These are phyloP conservation scores for Cryptococcus sp. DNA, from an alignment of 1,284 basidiomycete species.

Conservation along the genomic window DNA sequence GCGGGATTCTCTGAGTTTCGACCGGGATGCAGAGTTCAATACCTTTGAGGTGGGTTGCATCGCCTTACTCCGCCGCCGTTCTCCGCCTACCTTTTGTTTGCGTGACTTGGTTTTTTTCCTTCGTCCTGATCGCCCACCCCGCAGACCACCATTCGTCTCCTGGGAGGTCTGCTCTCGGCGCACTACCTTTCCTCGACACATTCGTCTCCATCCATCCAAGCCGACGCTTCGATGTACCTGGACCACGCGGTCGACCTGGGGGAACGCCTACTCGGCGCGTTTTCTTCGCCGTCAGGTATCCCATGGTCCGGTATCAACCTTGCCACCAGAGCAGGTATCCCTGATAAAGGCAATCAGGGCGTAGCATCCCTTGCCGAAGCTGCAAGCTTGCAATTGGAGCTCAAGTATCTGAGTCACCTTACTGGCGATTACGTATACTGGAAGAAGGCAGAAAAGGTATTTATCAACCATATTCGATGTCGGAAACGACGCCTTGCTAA, in stretches of 20 bases:
- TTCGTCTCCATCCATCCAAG: constrained; percentile 51
- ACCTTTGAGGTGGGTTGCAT: constrained; percentile 77
- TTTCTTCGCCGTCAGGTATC: constrained; percentile 77
- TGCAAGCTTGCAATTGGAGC: constrained; percentile 81
- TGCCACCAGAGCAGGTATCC: constrained; percentile 63
- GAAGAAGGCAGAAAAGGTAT: constrained; percentile 74
- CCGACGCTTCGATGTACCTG: constrained; percentile 68
- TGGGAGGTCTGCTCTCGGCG: constrained; percentile 81
- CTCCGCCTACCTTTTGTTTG: not conserved
- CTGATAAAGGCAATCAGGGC: constrained; percentile 66
- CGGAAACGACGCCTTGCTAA: not conserved
- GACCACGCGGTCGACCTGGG: constrained; percentile 76
- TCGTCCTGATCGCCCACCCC: constrained; percentile 8
- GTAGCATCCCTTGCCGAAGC: constrained; percentile 81
- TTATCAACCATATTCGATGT: constrained; percentile 22
- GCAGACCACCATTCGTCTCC: constrained; percentile 75
- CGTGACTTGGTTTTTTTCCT: not conserved
- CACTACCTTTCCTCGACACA: constrained; percentile 63
- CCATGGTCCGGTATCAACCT: constrained; percentile 81
- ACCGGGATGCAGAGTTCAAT: constrained; percentile 77
- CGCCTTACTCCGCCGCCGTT: not conserved
- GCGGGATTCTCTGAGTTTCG: constrained; percentile 67
- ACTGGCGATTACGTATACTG: constrained; percentile 78
- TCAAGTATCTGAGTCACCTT: constrained; percentile 81
- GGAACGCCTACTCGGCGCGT: constrained; percentile 80